Evolutionary conservation across 139 green algal species (phyloP).

Genomic region (Pleodorina starrii): DNA sequence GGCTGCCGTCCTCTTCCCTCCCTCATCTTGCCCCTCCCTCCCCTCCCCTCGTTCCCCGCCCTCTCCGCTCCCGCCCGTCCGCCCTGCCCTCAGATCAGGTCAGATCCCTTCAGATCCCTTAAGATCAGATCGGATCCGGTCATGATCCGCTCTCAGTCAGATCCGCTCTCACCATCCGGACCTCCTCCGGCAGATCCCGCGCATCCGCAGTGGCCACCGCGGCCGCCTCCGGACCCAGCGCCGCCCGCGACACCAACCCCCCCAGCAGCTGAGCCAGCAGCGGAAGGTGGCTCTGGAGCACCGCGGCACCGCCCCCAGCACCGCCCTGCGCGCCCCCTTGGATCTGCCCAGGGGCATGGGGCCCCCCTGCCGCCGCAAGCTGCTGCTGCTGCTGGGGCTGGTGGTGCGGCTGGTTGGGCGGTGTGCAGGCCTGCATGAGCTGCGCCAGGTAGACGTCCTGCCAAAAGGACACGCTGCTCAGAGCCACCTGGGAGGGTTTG

Average conservation of each 20-base stretch:
- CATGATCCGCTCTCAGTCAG: no score
- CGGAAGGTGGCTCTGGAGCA: conserved; percentile 46
- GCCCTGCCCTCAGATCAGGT: no score
- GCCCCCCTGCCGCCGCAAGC: background rate
- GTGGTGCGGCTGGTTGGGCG: background rate
- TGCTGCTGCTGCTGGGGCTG: background rate
- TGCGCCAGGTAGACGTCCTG: conserved; percentile 67
- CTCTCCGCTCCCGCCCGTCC: no score
- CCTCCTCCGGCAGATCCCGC: conserved; percentile 71
- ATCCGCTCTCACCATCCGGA: conserved; percentile 62
- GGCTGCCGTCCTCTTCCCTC: no score
- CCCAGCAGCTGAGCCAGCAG: conserved; percentile 66
- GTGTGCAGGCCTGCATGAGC: conserved; percentile 48
- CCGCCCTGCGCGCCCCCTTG: background rate
- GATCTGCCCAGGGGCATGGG: conserved; percentile 12
- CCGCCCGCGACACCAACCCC: conserved; percentile 65
- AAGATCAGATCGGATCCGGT: no score
- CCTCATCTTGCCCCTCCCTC: no score
- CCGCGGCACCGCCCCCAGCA: background rate
- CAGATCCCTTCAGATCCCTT: no score
- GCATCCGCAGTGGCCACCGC: conserved; percentile 68
- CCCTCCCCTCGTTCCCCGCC: no score
- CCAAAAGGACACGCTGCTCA: conserved; percentile 62
- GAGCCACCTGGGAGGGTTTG: conserved; percentile 49
- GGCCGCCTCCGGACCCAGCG: conserved; percentile 50